A percentile compares a stretch with the other conserved stretches of the same genome.
phyloP scores from a whole-genome alignment of 192 early-diverging fungal species.

The Haplosporangium gracile region DNA sequence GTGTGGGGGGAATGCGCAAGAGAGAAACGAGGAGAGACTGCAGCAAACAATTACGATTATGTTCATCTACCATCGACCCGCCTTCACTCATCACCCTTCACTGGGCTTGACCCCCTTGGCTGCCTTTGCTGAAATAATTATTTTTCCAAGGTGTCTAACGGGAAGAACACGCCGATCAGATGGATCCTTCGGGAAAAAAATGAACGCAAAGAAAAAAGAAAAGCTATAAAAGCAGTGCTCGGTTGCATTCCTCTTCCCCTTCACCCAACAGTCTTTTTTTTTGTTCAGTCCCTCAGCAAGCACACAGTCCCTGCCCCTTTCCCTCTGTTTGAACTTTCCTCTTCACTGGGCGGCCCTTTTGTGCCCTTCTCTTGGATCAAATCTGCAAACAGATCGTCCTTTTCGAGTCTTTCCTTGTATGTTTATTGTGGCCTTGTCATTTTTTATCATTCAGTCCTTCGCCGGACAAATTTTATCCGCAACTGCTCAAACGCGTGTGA shows the following conservation, averaged over 20 bases:
- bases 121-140: neutral
- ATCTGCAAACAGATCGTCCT: neutral
- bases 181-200: neutral
- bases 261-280: neutral
- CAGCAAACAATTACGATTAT: neutral
- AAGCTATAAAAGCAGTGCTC: neutral
- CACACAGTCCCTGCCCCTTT: neutral
- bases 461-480: neutral
- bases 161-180: neutral
- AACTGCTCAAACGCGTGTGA: neutral
- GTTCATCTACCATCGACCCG: neutral
- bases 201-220: neutral
- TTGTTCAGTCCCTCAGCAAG: neutral
- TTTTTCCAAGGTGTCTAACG: neutral
- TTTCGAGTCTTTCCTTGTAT: neutral
- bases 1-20: neutral
- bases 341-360: neutral
- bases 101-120: neutral
- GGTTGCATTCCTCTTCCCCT: neutral
- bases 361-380: neutral
- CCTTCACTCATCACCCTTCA: neutral
- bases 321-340: neutral
- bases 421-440: neutral
- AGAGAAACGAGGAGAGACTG: neutral
- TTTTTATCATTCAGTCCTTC: neutral